Conservation (phyloP, 106 monocot genomes). For the Dendrobium nobile region DNA sequence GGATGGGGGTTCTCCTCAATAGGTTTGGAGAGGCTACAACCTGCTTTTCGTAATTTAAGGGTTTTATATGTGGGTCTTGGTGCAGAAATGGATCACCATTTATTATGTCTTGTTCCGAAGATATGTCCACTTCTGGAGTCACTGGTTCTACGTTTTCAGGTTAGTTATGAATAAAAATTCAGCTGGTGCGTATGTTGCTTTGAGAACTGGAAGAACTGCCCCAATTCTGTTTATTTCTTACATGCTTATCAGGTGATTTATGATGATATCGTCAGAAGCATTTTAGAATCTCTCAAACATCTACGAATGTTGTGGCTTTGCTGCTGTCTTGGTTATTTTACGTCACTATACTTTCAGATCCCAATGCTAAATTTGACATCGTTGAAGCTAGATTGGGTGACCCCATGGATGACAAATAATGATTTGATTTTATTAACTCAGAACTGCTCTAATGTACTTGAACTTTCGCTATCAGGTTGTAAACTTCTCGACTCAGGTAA, state of each 20-base stretch:
- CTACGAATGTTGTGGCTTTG: conserved; percentile 31
- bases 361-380: conserved; percentile 31
- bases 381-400: conserved; percentile 60
- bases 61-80: conserved; percentile 53
- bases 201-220: too few relatives aligned
- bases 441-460: conserved; percentile 40
- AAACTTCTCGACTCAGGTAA: conserved; percentile 57
- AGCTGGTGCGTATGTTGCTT: too few relatives aligned
- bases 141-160: conserved; percentile 66
- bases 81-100: conserved; percentile 35
- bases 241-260: conserved; percentile 41
- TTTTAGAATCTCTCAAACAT: conserved; percentile 36
- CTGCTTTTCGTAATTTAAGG: conserved; percentile 31
- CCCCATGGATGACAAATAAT: conserved; percentile 69
- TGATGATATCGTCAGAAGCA: conserved; percentile 41
- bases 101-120: conserved; percentile 31
- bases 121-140: conserved; percentile 55
- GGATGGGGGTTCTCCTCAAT: conserved; percentile 67
- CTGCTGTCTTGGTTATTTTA: conserved; percentile 62
- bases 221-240: not conserved
- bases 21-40: conserved; percentile 24
- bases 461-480: conserved; percentile 69
- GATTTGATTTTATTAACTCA: conserved; percentile 44
- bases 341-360: conserved; percentile 31
- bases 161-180: conserved; percentile 4